Evolutionary conservation across 139 green algal genomes (phyloP).

Genomic region (Coelastrella sp.): DNA sequence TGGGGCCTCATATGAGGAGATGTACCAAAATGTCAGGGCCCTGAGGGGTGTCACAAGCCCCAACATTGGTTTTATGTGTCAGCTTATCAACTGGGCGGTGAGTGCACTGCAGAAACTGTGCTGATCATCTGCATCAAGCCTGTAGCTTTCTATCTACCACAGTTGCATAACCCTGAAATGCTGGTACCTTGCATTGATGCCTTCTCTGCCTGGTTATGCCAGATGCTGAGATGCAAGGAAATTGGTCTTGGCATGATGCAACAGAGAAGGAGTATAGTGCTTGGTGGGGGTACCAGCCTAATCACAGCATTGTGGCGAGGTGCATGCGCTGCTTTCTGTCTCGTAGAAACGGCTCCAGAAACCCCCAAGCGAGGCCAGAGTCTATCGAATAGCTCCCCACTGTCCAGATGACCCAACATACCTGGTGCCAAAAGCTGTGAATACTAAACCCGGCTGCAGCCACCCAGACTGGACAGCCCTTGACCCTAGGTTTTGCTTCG

Average conservation of each 20-base stretch:
- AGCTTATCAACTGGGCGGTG: conserved; percentile 95
- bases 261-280: too few relatives aligned
- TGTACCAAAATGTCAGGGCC: conserved; percentile 83
- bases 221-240: too few relatives aligned
- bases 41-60: conserved; percentile 89
- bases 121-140: neutral
- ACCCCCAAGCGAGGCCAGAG: conserved; percentile 49
- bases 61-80: conserved; percentile 90
- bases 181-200: too few relatives aligned
- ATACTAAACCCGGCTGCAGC: conserved; percentile 33
- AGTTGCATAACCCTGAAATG: too few relatives aligned
- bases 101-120: conserved; percentile 7
- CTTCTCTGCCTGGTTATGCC: too few relatives aligned
- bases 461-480: neutral
- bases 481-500: conserved; percentile 19
- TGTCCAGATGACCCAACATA: conserved; percentile 69
- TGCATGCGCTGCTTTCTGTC: too few relatives aligned
- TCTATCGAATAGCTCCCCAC: conserved; percentile 85
- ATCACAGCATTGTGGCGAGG: too few relatives aligned
- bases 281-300: too few relatives aligned
- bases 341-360: conserved; percentile 45
- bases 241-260: too few relatives aligned
- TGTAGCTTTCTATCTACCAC: too few relatives aligned
- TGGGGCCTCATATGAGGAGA: conserved; percentile 83
- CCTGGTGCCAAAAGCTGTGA: conserved; percentile 59